Evolutionary conservation across 176 grass and related monocot species (phyloP), one percentile per base, ranked within the genome.

Genomic region (Secale cereale): DNA sequence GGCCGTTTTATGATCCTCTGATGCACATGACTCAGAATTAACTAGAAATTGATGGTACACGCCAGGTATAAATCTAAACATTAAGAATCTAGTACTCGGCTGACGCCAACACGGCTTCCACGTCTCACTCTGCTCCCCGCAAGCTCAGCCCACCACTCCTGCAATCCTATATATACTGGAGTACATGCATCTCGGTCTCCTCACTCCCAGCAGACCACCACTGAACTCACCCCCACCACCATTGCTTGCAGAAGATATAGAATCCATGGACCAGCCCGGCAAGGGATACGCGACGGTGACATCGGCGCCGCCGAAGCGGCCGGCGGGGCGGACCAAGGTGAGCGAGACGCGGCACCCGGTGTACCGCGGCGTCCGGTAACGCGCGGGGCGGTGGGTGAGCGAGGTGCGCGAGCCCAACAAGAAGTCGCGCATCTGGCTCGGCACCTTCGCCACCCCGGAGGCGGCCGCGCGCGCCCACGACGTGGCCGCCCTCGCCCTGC

Each of bases 311-410:
- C 90, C 92, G 0, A 97, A 97, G 90, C 83, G 90, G 0, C 90
- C 83, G 17, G 90, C 86, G 0, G 92, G 94, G 30, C 66, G 92
- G 52, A 97, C 90, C 52, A 97, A 97, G 84, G 91, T 97, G 83
- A 83, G 94, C 12, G 94, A 97, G 86, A 94, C 94, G 69, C 87
- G 94, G 0, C 94, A 97, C 82, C 94, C 94, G 16, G 74, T 94
- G 67, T 97, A 91, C 83, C 86, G 88, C 46, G 93, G 92, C 22
- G 92, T 94, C 46, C 82, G 92, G 65, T 90, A 86, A 74, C 85
- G 93, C 1, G 93, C 74, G 48, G 48, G 48, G 0, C 48, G 48
- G 48, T 52, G 48, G 48, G 48, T 52, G 16, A 52, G 48, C 48
- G 48, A 52, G 48, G 48, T 52, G 48, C 48, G 48, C 48, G 48